Evolutionary conservation across 192 early-diverging fungal genomes (phyloP), one percentile per base, ranked within the genome.

Genomic region (Coemansia sp.): DNA sequence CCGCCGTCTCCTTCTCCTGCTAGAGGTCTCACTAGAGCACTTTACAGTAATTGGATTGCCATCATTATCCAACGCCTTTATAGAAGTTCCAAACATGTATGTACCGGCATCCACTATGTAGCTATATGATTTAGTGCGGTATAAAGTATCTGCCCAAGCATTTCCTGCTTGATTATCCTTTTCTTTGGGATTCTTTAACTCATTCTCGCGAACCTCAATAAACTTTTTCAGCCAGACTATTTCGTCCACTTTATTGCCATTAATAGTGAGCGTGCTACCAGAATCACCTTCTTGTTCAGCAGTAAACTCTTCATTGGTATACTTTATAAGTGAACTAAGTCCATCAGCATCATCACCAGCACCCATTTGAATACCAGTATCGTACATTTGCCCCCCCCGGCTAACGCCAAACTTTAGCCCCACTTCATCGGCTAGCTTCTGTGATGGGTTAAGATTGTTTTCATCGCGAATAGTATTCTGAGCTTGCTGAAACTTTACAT

Each of bases 311-410:
- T 19, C 49, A 8, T 49, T 72, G 1, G 63, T 67, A 7, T 70
- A 36, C 6, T 47, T 57, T 10, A 68, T 63, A 6, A 84, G 45
- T 0, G 66, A 31, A 1, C 19, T 31, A 18, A 81, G 43, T 5
- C 61, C 61, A 59, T 82, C 81, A 6, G 57, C 31, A 28, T 79
- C 81, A 10, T 45, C 28, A 5, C 59, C 72, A 14, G 53, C 33
- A 8, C 74, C 74, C 15, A 71, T 66, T 42, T 81, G 68, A 38
- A 84, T 71, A 0, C 58, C 68, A 0, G 80, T 64, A 42, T 84
- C 81, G 50, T 80, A 84, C 13, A 84, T 35, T n/a, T n/a, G n/a
- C 61, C 79, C 75, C 11, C 60, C 82, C 28, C 65, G 57, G 35
- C 50, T 55, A 14, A 79, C 39, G 38, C 61, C 41, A n/a, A 74